Evolutionary conservation across 2,329 filamentous ascomycete species (phyloP), one percentile per base, ranked within the genome.

Genomic region (Colletotrichum acutatum): DNA sequence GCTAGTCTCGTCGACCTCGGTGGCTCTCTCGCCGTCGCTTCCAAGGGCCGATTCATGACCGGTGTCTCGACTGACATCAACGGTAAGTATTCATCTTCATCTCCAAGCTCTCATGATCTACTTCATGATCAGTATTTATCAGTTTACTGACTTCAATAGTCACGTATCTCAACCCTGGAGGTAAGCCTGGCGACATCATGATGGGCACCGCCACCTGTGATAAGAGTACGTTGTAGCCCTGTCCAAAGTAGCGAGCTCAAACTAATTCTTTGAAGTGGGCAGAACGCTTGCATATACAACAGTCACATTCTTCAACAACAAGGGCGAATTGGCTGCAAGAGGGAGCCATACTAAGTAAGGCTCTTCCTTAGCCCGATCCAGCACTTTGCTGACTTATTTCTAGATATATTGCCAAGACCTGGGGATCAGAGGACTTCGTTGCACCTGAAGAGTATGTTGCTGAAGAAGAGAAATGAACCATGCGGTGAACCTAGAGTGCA

Each of bases 1-100:
- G 94, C 94, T 4, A 93, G 91, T 79, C 91, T 95, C 83, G 91
- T 92, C 32, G 91, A 92, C 74, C 83, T 92, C 0, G 90, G 90
- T 12, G 90, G 90, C 16, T 92, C 90, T 0, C 84, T 92, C 3
- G 91, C 90, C 11, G 90, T 92, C 3, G 90, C 90, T 1, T 92
- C 91, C 1, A 90, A 87, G 74, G 90, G 90, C 0, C 82, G 90
- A 1, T 92, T 89, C 76, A 85, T 87, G 22, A 92, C 90, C 0
- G 90, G 90, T 12, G 90, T 92, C 4, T 90, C 90, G 2, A 92
- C 90, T 0, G 90, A 92, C 75, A 79, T 92, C 16, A 92, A 91
- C 66, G 89, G 90, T 90, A 79, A 49, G 58, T 22, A 6, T 32
- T 12, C 19, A 32, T 19, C 22, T 2, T 5, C 9, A 24, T 26